These are phyloP conservation scores for Maudiozyma barnettii DNA, from an alignment of 805 yeast genomes.

Conservation along the genomic window DNA sequence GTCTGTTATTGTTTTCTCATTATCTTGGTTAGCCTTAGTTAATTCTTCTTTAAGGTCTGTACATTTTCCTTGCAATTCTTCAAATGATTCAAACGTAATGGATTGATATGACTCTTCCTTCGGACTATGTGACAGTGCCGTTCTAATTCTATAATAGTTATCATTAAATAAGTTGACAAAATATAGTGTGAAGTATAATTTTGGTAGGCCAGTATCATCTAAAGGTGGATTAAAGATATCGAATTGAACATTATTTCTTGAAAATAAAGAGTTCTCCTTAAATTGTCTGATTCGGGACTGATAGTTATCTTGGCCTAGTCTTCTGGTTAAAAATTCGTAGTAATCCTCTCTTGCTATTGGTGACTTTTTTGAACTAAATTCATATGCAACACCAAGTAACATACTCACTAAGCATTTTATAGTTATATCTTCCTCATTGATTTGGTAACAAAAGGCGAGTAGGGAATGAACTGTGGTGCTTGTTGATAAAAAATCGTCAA, in stretches of 20 bases:
- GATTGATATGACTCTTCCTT: constrained; percentile 56
- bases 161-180: constrained; percentile 63
- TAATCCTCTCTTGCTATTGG: constrained; percentile 53
- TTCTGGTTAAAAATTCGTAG: constrained; percentile 50
- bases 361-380: constrained; percentile 54
- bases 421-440: constrained; percentile 42
- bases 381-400: constrained; percentile 69
- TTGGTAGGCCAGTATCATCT: constrained; percentile 83
- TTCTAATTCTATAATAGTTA: constrained; percentile 55
- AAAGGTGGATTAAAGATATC: constrained; percentile 41
- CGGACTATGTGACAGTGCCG: constrained; percentile 69
- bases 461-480: constrained; percentile 57
- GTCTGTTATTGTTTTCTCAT: constrained; percentile 12
- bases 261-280: constrained; percentile 47
- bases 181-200: constrained; percentile 57
- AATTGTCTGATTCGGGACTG: constrained; percentile 64
- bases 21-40: constrained; percentile 24
- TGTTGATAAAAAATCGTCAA: constrained; percentile 64
- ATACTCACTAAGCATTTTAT: constrained; percentile 67
- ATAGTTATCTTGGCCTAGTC: constrained; percentile 77
- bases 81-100: constrained; percentile 47
- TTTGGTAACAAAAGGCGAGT: constrained; percentile 51
- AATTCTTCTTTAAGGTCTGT: constrained; percentile 27
- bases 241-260: constrained; percentile 42
- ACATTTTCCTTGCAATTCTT: constrained; percentile 32